phyloP scores from a whole-genome alignment of 768 basidiomycete species.

The Mycena albidolilacea region DNA sequence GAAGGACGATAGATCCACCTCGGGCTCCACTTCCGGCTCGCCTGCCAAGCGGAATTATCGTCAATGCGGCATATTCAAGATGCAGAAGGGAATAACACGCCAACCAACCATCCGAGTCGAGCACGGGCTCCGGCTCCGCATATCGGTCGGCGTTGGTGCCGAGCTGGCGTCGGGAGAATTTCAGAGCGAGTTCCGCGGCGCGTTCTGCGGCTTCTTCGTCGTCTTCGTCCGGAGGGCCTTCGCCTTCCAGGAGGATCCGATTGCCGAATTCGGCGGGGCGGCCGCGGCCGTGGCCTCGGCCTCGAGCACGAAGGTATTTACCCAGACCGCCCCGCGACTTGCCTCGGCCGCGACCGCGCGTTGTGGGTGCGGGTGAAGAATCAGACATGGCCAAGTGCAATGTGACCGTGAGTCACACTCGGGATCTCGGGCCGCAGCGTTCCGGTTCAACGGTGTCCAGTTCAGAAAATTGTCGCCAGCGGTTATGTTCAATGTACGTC shows the following conservation, averaged over 20 bases:
- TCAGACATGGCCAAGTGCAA: constrained; percentile 8
- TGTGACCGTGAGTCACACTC: no score
- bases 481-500: no score
- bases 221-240: constrained; percentile 53
- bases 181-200: constrained; percentile 61
- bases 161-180: constrained; percentile 72
- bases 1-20: constrained; percentile 79
- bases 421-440: no score
- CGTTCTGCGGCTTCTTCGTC: constrained; percentile 65
- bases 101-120: constrained; percentile 70
- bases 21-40: constrained; percentile 77
- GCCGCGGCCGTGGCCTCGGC: constrained; percentile 70
- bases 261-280: constrained; percentile 78
- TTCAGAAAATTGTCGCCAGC: no score
- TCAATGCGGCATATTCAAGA: not conserved
- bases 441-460: no score
- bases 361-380: constrained; percentile 6
- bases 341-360: constrained; percentile 65
- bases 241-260: constrained; percentile 74
- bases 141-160: constrained; percentile 84
- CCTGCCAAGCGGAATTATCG: constrained; percentile 54
- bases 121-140: constrained; percentile 75
- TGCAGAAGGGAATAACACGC: constrained; percentile 52
- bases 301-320: constrained; percentile 81
- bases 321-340: constrained; percentile 79